These are phyloP conservation scores for Pseudocercospora musae DNA, from an alignment of 2,329 filamentous ascomycete genomes.

Conservation along the genomic window DNA sequence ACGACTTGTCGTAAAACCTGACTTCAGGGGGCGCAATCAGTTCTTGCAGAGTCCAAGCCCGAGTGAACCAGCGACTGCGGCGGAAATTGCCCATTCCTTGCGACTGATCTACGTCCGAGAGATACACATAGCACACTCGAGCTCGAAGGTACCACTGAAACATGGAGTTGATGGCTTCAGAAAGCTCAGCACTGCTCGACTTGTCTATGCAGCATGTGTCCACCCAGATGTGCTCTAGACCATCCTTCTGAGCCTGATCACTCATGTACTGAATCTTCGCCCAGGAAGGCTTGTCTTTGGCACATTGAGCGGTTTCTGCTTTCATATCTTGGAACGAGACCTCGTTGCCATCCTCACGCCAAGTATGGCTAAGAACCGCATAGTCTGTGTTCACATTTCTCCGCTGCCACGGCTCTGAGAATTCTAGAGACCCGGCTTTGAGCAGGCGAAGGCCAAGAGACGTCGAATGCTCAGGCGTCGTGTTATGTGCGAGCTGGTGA, in stretches of 20 bases:
- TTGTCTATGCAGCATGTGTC: constrained; percentile 27
- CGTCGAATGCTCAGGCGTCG: background rate
- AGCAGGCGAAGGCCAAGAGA: background rate
- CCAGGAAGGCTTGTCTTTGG: constrained; percentile 4
- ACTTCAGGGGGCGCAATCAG: constrained; percentile 1
- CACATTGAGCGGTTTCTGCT: background rate
- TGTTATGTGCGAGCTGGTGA: background rate
- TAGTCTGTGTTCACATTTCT: background rate
- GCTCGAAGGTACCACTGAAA: constrained; percentile 17
- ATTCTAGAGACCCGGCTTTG: background rate
- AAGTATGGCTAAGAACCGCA: background rate
- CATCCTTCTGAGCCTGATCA: constrained; percentile 12
- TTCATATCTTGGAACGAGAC: constrained; percentile 10
- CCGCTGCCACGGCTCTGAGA: background rate
- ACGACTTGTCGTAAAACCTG: background rate
- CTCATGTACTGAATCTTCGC: constrained; percentile 13
- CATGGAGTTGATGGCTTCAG: too few relatives aligned
- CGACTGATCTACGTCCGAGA: constrained; percentile 3
- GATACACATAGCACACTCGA: constrained; percentile 17
- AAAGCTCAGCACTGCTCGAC: constrained; percentile 16
- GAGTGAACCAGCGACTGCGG: constrained; percentile 1
- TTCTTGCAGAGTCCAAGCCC: constrained; percentile 7
- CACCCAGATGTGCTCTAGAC: constrained; percentile 18
- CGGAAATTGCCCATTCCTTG: background rate
- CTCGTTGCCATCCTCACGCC: constrained; percentile 1